Conservation (phyloP, 2,329 filamentous ascomycete species). For the Parastagonospora nodorum region DNA sequence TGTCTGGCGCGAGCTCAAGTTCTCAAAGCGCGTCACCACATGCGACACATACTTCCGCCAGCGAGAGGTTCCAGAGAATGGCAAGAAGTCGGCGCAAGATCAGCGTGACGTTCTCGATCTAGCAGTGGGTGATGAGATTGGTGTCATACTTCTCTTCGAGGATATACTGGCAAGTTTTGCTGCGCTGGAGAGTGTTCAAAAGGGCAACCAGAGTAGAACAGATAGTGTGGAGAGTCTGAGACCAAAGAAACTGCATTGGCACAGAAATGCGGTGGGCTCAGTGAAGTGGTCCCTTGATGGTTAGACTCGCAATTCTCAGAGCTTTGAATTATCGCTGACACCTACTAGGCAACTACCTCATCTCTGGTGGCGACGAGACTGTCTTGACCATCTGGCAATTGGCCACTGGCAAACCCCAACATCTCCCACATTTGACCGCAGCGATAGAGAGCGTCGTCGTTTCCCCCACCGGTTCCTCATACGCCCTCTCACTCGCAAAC, state of each 20-base stretch:
- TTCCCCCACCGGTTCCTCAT: conserved; percentile 78
- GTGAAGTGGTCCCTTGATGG: conserved; percentile 94
- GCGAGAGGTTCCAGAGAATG: conserved; percentile 56
- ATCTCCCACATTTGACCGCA: conserved; percentile 86
- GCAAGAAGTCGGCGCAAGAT: conserved; percentile 38
- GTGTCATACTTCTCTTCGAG: conserved; percentile 80
- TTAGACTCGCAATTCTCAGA: conserved; percentile 48
- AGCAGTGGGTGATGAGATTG: conserved; percentile 75
- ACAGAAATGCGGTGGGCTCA: conserved; percentile 79
- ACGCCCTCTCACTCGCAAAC: conserved; percentile 83
- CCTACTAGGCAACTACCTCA: conserved; percentile 78
- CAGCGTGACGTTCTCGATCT: conserved; percentile 66
- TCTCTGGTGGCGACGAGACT: conserved; percentile 90
- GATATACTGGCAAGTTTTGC: conserved; percentile 68
- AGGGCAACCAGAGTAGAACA: conserved; percentile 25
- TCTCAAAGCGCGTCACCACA: conserved; percentile 63
- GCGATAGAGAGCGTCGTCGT: conserved; percentile 84
- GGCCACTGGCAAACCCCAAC: conserved; percentile 80
- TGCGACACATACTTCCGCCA: conserved; percentile 49
- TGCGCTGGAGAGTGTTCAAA: conserved; percentile 48
- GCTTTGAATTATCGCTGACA: conserved; percentile 8
- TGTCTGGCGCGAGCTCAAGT: conserved; percentile 59
- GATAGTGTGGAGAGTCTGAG: conserved; percentile 49
- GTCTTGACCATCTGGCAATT: conserved; percentile 92
- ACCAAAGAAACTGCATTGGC: conserved; percentile 83